phyloP scores from a whole-genome alignment of 345 rosid species.

The Euphorbia tirucalli region DNA sequence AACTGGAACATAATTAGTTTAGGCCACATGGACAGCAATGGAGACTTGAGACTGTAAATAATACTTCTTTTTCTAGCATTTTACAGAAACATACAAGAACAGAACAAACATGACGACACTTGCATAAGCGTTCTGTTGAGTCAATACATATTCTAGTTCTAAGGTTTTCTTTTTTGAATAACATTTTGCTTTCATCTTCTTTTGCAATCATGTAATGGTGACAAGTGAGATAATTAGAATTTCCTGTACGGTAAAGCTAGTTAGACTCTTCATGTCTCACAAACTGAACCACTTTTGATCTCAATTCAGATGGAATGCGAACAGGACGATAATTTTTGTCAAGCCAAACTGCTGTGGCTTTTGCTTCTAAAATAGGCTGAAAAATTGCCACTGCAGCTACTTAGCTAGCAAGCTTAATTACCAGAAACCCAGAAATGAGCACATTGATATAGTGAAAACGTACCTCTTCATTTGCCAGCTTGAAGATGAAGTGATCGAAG shows the following conservation, averaged over 20 bases:
- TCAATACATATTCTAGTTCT: background rate
- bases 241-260: slow-evolving; percentile 18
- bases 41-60: too few species aligned
- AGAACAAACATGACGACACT: background rate
- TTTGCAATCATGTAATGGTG: background rate
- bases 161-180: background rate
- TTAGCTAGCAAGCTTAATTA: background rate
- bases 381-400: background rate
- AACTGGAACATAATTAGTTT: too few species aligned
- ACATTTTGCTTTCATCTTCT: background rate
- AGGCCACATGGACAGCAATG: too few species aligned
- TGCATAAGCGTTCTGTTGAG: background rate
- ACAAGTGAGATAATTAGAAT: background rate
- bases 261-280: slow-evolving; percentile 38
- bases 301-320: slow-evolving; percentile 64
- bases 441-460: slow-evolving; percentile 9
- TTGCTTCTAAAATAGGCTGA: slow-evolving; percentile 76
- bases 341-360: slow-evolving; percentile 76
- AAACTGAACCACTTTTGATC: slow-evolving; percentile 59
- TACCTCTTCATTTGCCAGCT: slow-evolving; percentile 76
- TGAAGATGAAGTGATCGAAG: slow-evolving; percentile 68
- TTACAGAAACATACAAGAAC: background rate
- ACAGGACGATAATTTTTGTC: slow-evolving; percentile 70
- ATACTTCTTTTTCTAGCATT: background rate
- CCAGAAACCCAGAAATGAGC: background rate